Evolutionary conservation across 1,284 basidiomycete species (phyloP), one percentile per base, ranked within the genome.

Genomic region (Dichomitus squalens): DNA sequence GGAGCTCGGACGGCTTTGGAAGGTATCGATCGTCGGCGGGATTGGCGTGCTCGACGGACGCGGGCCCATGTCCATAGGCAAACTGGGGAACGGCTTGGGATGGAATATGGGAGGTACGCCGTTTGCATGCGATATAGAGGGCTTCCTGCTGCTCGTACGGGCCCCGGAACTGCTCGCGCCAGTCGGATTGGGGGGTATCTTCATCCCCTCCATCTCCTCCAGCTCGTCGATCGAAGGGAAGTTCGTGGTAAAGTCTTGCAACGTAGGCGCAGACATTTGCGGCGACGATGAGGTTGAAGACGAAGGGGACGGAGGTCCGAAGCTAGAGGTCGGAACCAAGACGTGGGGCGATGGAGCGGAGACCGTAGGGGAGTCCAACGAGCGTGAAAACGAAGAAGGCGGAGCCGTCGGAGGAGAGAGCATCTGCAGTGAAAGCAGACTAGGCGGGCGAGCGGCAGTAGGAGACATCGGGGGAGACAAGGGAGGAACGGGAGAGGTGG

Each of bases 211-310:
- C 52, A 76, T 72, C 68, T 86, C 85, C 57, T 91, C 83, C 23
- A 92, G 73, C 67, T 91, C 88, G 65, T 89, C 86, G 63, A 92
- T 88, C 12, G 88, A 82, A 3, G 89, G 89, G 61, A 91, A 92
- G 21, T 79, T 71, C 50, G 83, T 79, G 3, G 79, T 72, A 65
- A 90, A 90, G 46, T 84, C 84, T 4, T 79, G 72, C 9, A 85
- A 55, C 38, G 66, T 75, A 6, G 72, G 72, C 64, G 70, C 73
- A 58, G 69, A 70, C 67, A 65, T 63, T 21, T 67, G 72, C 0
- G 76, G 75, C 0, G 76, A 78, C 7, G 74, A 74, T 2, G 74
- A 70, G 4, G 75, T 64, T 7, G 76, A 86, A 9, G 87, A 86
- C 6, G 81, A 76, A 2, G 89, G 90, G 2, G 90, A 91, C 6